A percentile compares a stretch with the other conserved stretches of the same genome.
Conservation (phyloP, 768 basidiomycete species). For the Boletus reticuloceps region DNA sequence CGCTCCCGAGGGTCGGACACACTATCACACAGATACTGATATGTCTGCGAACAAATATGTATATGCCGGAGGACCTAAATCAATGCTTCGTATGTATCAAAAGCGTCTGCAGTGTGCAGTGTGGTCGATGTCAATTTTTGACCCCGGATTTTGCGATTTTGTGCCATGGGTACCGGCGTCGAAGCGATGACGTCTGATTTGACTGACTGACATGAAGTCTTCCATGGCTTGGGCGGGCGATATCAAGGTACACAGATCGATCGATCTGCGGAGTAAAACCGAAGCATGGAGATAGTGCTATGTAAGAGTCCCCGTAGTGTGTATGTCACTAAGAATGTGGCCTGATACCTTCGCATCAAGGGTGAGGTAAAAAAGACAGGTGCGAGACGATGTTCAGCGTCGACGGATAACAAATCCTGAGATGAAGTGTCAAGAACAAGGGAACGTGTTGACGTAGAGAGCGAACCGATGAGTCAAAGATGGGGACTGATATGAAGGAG, state of each 20-base stretch:
- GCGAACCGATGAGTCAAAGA: background rate
- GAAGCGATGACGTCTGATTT: too few species aligned
- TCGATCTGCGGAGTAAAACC: background rate
- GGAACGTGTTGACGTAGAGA: slow-evolving; percentile 9
- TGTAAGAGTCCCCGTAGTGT: background rate
- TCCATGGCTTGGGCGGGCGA: background rate
- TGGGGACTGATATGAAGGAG: background rate
- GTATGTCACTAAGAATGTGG: background rate
- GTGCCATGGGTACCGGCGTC: too few species aligned
- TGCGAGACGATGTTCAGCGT: background rate
- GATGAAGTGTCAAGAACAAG: slow-evolving; percentile 2
- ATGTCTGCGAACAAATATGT: background rate
- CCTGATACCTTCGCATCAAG: background rate
- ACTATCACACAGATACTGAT: too few species aligned
- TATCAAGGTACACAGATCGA: background rate
- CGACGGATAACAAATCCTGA: background rate
- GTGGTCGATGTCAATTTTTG: too few species aligned
- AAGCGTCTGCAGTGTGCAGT: too few species aligned
- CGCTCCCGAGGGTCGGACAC: too few species aligned
- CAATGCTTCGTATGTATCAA: too few species aligned
- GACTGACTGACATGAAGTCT: too few species aligned
- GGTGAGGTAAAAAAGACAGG: slow-evolving; percentile 10
- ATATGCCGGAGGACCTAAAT: background rate
- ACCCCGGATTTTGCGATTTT: too few species aligned
- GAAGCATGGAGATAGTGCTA: background rate